Evolutionary conservation across 768 basidiomycete genomes (phyloP).

Genomic region (Amyloporia xantha): DNA sequence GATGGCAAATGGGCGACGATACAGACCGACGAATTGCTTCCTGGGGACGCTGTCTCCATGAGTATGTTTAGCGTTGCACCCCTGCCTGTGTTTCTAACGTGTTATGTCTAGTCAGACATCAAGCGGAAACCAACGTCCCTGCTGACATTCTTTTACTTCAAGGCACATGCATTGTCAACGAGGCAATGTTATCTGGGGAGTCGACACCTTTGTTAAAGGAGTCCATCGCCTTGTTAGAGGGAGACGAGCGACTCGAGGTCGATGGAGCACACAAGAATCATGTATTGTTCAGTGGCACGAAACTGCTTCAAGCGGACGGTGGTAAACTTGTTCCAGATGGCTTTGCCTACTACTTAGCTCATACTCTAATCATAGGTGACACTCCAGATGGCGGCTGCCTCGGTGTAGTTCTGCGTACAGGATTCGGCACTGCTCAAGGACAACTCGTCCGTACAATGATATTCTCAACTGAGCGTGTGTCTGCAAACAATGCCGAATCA

Average conservation of each 20-base stretch:
- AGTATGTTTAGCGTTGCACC: constrained; percentile 36
- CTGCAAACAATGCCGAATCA: constrained; percentile 91
- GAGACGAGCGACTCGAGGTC: constrained; percentile 70
- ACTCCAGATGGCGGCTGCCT: constrained; percentile 93
- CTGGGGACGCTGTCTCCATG: constrained; percentile 85
- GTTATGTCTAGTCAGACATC: constrained; percentile 44
- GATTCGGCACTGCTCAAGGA: constrained; percentile 96
- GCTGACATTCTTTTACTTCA: constrained; percentile 90
- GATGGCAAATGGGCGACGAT: constrained; percentile 74
- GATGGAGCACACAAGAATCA: constrained; percentile 83
- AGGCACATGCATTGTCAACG: constrained; percentile 95
- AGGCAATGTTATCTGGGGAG: constrained; percentile 98
- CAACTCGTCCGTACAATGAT: constrained; percentile 98
- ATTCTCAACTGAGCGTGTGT: constrained; percentile 94
- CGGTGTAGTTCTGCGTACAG: constrained; percentile 88
- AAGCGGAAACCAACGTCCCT: constrained; percentile 81
- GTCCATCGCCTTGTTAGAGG: constrained; percentile 80
- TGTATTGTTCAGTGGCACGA: constrained; percentile 94
- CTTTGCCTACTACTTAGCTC: neutral
- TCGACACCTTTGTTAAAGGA: constrained; percentile 97
- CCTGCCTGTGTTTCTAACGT: constrained; percentile 3
- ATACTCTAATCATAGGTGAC: constrained; percentile 30
- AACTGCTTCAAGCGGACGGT: constrained; percentile 75
- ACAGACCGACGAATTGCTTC: constrained; percentile 82
- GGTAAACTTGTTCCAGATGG: constrained; percentile 24